Base-by-base conservation (phyloP, 176 grass and related monocot genomes). In the Musa beccarii region DNA sequence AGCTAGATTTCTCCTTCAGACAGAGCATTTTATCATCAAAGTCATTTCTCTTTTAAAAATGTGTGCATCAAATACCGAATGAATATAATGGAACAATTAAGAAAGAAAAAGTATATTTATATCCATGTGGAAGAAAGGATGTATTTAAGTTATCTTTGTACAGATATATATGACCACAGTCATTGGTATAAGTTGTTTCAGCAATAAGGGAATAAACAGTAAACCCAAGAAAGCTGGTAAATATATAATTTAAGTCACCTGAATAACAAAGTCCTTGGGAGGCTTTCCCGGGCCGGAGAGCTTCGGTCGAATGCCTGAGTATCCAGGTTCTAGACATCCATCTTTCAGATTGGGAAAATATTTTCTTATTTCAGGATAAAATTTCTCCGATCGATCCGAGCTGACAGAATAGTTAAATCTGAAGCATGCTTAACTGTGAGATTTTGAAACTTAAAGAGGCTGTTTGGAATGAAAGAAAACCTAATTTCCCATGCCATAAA, bases 281-380 rank as follows among this genome's bases (percentile, higher is more conserved):
- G 76, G 66, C 19, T 91, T 90, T 80, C 83, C 72, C 12, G 79
- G 88, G 21, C 94, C 88, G 71, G 67, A 93, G 75, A 98, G 84
- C 79, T 84, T 98, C 63, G 94, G 94, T 63, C 94, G 80, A 63
- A 98, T 93, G 78, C 90, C 94, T 69, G 90, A 98, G 87, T 98
- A 93, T 73, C 90, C 86, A 82, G 84, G 90, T 75, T 93, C 90
- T 69, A 98, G 75, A 65, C 68, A 89, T n/a, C 84, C 88, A 23
- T 93, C 90, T 77, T 91, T 91, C 54, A 98, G 79, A 78, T 93
- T 92, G 51, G 88, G 90, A 85, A 89, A 98, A 69, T 98, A 98
- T 68, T 91, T 98, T 70, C 94, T 89, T 82, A 98, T 85, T 73
- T 83, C 94, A 56, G 78, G 78, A 77, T 98, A 98, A 78, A 98